Evolutionary conservation across 257 asterid genomes (phyloP), one percentile per base, ranked within the genome.

Genomic region (Solanum stenotomum): DNA sequence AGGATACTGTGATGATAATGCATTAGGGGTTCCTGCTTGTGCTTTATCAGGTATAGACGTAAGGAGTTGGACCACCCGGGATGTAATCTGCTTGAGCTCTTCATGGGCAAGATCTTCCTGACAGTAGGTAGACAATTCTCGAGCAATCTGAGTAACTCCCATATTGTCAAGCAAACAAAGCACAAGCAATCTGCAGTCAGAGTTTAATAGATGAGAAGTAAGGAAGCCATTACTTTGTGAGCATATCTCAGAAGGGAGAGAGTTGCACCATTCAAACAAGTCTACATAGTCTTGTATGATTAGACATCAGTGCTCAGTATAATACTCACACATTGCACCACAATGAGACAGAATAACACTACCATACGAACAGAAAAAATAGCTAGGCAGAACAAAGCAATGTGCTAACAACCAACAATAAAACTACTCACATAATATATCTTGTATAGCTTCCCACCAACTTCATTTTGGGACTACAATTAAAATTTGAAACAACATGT

Each of bases 41-140:
- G 98, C 95, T 93, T 97, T 97, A 93, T 97, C 99, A 75, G 99
- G 98, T 92, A 96, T 93, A 85, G 98, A 96, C 63, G 98, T 91
- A 90, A 97, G 90, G 88, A 96, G 94, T 91, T 94, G 98, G 84
- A 96, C 93, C 84, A 88, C 91, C 91, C 86, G 85, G 20, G 95
- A 93, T 85, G 92, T 90, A 84, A 89, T 90, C 90, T 91, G 94
- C 94, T 89, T 92, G 68, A 90, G 88, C 83, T 93, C 93, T 85
- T 95, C 95, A 88, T 87, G 91, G 85, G 92, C 82, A 87, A 81
- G 88, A 67, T 92, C 94, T 91, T 92, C 93, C 78, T 84, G 90
- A 89, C 84, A 86, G 89, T 87, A 85, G 89, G 85, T 90, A 85
- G 87, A 77, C 88, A 94, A 90, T 89, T 95, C 98, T 91, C 91